Conservation (phyloP, 495 filamentous ascomycete genomes). For the Penicillium ucsense region DNA sequence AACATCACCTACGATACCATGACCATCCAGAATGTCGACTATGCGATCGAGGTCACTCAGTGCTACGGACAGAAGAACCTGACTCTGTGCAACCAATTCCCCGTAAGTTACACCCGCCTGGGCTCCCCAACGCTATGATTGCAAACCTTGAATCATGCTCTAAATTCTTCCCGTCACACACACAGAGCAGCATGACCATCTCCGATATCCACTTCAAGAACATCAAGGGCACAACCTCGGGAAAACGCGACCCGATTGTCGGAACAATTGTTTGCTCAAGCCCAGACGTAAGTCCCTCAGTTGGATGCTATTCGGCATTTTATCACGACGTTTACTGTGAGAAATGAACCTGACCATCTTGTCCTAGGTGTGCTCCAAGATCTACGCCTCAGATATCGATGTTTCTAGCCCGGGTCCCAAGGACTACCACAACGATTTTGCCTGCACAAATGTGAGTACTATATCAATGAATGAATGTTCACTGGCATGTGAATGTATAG, state of each 20-base stretch:
- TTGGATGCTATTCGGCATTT: no score
- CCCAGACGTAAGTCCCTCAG: constrained; percentile 22
- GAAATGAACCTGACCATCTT: not conserved
- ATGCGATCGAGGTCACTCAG: constrained; percentile 54
- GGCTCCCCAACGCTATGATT: not conserved
- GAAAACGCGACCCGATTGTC: constrained; percentile 38
- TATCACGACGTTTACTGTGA: not conserved
- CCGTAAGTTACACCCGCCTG: constrained; percentile 17
- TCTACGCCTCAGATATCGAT: constrained; percentile 40
- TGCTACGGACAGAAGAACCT: constrained; percentile 57
- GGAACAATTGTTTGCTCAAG: constrained; percentile 51
- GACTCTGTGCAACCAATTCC: constrained; percentile 51
- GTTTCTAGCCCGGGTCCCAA: constrained; percentile 45
- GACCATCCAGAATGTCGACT: constrained; percentile 50
- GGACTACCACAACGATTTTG: constrained; percentile 34
- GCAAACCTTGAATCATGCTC: not conserved
- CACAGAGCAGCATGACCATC: constrained; percentile 46
- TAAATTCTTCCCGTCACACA: not conserved
- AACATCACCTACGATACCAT: constrained; percentile 50
- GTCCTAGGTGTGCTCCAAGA: constrained; percentile 40
- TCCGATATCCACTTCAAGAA: constrained; percentile 44
- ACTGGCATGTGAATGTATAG: not conserved
- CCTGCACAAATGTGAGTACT: constrained; percentile 43
- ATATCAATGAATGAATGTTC: no score
- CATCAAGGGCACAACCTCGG: constrained; percentile 46